Percentiles rank a stretch among this genome's conserved stretches.
Evolutionary conservation across 1,139 yeast species (phyloP).

Genomic region (Diutina pseudorugosa): DNA sequence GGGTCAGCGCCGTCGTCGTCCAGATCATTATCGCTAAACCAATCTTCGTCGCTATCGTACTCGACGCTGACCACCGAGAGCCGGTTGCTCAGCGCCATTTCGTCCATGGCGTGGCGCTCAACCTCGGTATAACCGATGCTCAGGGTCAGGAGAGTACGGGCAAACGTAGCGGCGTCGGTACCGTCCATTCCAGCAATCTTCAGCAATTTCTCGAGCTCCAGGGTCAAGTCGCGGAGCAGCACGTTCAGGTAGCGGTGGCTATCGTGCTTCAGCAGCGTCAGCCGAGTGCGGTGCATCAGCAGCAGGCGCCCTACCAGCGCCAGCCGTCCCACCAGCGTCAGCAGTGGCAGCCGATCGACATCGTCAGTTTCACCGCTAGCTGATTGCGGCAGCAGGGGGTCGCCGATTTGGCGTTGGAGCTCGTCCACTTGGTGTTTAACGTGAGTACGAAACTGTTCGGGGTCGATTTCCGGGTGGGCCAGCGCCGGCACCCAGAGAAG

Average conservation of each 20-base stretch:
- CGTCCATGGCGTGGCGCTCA: slow-evolving; percentile 35
- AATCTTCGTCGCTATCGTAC: slow-evolving; percentile 3
- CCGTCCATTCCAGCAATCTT: slow-evolving; percentile 64
- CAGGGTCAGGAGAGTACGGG: slow-evolving; percentile 54
- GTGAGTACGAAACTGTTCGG: slow-evolving; percentile 77
- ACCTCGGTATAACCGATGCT: slow-evolving; percentile 46
- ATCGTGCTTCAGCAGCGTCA: slow-evolving; percentile 7
- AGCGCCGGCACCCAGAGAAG: slow-evolving; percentile 92
- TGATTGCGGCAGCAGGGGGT: slow-evolving; percentile 3
- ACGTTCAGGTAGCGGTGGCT: slow-evolving; percentile 21
- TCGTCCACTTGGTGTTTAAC: slow-evolving; percentile 74
- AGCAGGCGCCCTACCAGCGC: background rate
- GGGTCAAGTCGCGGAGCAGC: slow-evolving; percentile 54
- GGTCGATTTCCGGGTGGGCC: slow-evolving; percentile 87
- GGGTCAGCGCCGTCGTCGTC: background rate
- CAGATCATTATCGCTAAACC: slow-evolving; percentile 1
- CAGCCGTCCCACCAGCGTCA: background rate
- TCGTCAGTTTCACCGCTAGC: slow-evolving; percentile 3
- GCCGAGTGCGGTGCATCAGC: background rate
- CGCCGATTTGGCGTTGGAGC: slow-evolving; percentile 34
- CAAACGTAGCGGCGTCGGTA: slow-evolving; percentile 62
- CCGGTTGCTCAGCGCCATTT: slow-evolving; percentile 7
- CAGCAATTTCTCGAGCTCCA: slow-evolving; percentile 52
- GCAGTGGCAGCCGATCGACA: background rate
- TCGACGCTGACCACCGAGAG: background rate